Conservation (phyloP, 306 rosid species). For the Casuarina equisetifolia region DNA sequence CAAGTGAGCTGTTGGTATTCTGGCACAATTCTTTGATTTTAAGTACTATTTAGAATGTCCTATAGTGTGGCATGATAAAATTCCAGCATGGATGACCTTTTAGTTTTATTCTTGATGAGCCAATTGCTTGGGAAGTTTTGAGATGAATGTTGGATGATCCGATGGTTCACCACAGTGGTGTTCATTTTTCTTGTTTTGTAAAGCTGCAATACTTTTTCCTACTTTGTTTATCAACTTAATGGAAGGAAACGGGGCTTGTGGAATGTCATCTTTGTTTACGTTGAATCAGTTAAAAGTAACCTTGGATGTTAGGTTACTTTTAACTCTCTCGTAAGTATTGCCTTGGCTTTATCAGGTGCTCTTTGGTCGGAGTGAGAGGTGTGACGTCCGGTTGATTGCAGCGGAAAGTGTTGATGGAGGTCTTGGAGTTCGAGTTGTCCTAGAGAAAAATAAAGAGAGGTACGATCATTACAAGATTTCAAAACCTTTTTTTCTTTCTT, state of each 20-base stretch:
- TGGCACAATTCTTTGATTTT: neutral
- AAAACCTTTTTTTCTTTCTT: neutral
- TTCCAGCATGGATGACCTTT: neutral
- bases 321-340: neutral
- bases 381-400: slow-evolving; percentile 27
- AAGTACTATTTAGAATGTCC: neutral
- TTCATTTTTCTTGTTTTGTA: neutral
- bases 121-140: neutral
- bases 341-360: slow-evolving; percentile 29
- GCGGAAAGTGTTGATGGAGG: slow-evolving; percentile 29
- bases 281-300: neutral
- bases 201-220: neutral
- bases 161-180: neutral
- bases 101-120: slow-evolving; percentile 1
- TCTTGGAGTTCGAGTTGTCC: slow-evolving; percentile 26
- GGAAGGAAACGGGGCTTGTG: neutral
- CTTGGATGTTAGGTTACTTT: neutral
- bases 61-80: neutral
- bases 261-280: neutral
- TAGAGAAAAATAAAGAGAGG: slow-evolving; percentile 26
- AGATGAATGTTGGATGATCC: neutral
- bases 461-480: slow-evolving; percentile 15
- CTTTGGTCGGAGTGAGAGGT: slow-evolving; percentile 31
- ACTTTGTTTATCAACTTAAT: neutral
- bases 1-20: neutral